Evolutionary conservation across 2,329 filamentous ascomycete genomes (phyloP).

Genomic region (Didymellaceae sp.): DNA sequence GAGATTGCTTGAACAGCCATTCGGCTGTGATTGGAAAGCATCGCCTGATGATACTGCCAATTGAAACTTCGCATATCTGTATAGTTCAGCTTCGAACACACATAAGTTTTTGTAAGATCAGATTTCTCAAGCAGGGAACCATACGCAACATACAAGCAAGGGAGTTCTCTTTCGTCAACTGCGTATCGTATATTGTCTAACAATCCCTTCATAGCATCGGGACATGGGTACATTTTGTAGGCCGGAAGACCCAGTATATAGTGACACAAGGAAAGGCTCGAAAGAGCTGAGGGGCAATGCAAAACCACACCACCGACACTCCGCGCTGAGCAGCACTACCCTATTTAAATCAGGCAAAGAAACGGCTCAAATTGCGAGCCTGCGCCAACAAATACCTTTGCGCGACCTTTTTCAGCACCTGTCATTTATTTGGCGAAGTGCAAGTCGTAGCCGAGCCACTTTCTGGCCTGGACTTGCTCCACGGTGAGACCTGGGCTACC

Average conservation of each 20-base stretch:
- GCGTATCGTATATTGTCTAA: constrained; percentile 6
- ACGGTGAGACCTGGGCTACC: constrained; percentile 87
- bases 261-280: constrained; percentile 12
- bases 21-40: too few species aligned
- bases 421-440: constrained; percentile 89
- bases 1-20: too few species aligned
- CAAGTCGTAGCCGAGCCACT: constrained; percentile 96
- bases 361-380: constrained; percentile 5
- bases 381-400: background rate
- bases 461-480: constrained; percentile 78
- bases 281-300: constrained; percentile 4
- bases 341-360: constrained; percentile 4
- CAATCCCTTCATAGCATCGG: background rate
- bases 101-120: too few species aligned
- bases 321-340: constrained; percentile 11
- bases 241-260: background rate
- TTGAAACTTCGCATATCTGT: too few species aligned
- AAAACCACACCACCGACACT: constrained; percentile 2
- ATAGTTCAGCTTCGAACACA: too few species aligned
- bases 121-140: too few species aligned
- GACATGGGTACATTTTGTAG: background rate
- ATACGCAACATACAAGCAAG: too few species aligned
- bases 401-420: background rate
- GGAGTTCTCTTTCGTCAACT: constrained; percentile 9
- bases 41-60: too few species aligned